A percentile compares a stretch with the other conserved stretches of the same genome.
phyloP scores from a whole-genome alignment of 1,139 yeast genomes.

The Nakaseomyces glabratus region DNA sequence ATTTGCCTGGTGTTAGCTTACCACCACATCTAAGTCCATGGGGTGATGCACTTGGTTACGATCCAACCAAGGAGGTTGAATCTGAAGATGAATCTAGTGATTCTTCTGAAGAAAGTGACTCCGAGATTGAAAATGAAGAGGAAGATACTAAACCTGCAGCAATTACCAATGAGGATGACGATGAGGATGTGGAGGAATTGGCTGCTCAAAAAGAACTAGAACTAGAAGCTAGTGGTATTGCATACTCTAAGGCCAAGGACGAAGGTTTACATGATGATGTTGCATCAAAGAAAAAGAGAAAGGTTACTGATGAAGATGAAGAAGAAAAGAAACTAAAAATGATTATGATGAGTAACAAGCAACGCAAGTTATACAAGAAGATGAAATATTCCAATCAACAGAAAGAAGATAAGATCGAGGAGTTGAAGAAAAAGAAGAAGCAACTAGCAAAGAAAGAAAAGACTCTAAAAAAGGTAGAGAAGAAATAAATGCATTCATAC shows the following conservation, averaged over 20 bases:
- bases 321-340: slow-evolving; percentile 82
- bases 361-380: slow-evolving; percentile 87
- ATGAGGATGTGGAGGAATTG: slow-evolving; percentile 49
- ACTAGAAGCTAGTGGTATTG: slow-evolving; percentile 81
- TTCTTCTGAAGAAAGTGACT: slow-evolving; percentile 43
- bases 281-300: slow-evolving; percentile 34
- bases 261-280: slow-evolving; percentile 19
- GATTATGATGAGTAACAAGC: slow-evolving; percentile 97
- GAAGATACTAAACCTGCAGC: slow-evolving; percentile 29
- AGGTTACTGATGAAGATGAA: slow-evolving; percentile 43
- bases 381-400: slow-evolving; percentile 88
- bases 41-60: slow-evolving; percentile 91
- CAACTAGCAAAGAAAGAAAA: slow-evolving; percentile 62
- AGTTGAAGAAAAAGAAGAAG: slow-evolving; percentile 68
- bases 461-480: slow-evolving; percentile 39
- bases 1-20: slow-evolving; percentile 88
- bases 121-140: slow-evolving; percentile 38
- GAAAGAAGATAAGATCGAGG: slow-evolving; percentile 71
- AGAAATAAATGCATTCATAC: slow-evolving; percentile 18
- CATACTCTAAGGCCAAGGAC: slow-evolving; percentile 50
- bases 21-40: slow-evolving; percentile 98
- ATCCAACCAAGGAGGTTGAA: slow-evolving; percentile 60
- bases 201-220: slow-evolving; percentile 78
- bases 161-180: slow-evolving; percentile 33
- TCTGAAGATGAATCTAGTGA: slow-evolving; percentile 45